Percentiles rank a stretch among this genome's conserved stretches.
Evolutionary conservation across 2,329 filamentous ascomycete genomes (phyloP).

Genomic region (Aspergillus unguis): DNA sequence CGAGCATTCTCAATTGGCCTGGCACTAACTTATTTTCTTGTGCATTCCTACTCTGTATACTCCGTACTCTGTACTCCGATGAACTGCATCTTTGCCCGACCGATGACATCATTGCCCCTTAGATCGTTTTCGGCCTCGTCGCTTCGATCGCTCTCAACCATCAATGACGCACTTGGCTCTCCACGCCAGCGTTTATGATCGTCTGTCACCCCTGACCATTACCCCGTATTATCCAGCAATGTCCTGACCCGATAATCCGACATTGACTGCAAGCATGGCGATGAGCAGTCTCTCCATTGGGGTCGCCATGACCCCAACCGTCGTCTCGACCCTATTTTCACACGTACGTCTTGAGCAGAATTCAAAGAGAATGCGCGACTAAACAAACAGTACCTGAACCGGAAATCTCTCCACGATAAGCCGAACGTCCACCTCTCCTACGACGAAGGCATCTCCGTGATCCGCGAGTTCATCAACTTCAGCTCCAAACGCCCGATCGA

Average conservation of each 20-base stretch:
- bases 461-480: slow-evolving; percentile 80
- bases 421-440: slow-evolving; percentile 91
- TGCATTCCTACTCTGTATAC: no score
- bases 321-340: slow-evolving; percentile 79
- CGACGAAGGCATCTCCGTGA: slow-evolving; percentile 83
- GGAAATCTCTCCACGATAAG: slow-evolving; percentile 69
- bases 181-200: no score
- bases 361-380: background rate
- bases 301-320: slow-evolving; percentile 80
- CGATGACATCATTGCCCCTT: no score
- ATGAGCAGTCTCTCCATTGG: slow-evolving; percentile 79
- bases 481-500: slow-evolving; percentile 88
- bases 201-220: no score
- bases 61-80: no score
- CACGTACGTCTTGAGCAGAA: slow-evolving; percentile 61
- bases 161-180: no score
- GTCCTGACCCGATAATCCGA: background rate
- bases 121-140: no score
- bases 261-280: slow-evolving; percentile 44
- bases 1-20: no score
- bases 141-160: no score
- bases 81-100: no score
- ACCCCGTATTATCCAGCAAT: background rate
- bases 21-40: no score
- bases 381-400: slow-evolving; percentile 68